Evolutionary conservation across 805 yeast genomes (phyloP).

Genomic region (Pichia cephalocereana): DNA sequence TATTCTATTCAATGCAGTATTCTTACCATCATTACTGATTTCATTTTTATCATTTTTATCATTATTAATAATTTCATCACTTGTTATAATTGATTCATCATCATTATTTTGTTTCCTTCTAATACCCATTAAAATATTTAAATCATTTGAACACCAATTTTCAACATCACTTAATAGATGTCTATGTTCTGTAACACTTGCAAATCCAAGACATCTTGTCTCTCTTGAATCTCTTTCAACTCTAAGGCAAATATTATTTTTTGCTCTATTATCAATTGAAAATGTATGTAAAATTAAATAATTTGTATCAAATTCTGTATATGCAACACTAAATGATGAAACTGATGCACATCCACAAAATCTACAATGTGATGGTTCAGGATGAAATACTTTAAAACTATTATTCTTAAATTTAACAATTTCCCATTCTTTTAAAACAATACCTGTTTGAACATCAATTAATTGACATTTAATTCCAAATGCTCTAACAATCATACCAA

Average conservation of each 20-base stretch:
- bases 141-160: conserved; percentile 72
- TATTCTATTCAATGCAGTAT: not conserved
- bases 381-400: conserved; percentile 62
- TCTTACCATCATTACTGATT: not conserved
- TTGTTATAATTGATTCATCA: conserved; percentile 4
- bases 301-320: conserved; percentile 49
- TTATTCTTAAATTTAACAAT: conserved; percentile 56
- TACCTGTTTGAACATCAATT: conserved; percentile 74
- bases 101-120: conserved; percentile 32
- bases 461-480: conserved; percentile 49
- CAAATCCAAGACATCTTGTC: conserved; percentile 81
- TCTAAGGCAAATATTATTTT: conserved; percentile 72
- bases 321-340: conserved; percentile 61
- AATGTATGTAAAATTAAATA: conserved; percentile 66
- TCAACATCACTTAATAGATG: conserved; percentile 60
- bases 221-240: conserved; percentile 92
- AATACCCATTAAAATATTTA: conserved; percentile 67
- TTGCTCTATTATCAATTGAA: conserved; percentile 63
- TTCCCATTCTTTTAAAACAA: conserved; percentile 48
- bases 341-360: conserved; percentile 88
- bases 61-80: not conserved
- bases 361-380: conserved; percentile 79
- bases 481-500: conserved; percentile 65
- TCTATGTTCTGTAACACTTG: conserved; percentile 59
- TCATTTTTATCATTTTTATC: not conserved